Evolutionary conservation across 441 rosid species (phyloP).

Genomic region (Syzygium syzygioides): DNA sequence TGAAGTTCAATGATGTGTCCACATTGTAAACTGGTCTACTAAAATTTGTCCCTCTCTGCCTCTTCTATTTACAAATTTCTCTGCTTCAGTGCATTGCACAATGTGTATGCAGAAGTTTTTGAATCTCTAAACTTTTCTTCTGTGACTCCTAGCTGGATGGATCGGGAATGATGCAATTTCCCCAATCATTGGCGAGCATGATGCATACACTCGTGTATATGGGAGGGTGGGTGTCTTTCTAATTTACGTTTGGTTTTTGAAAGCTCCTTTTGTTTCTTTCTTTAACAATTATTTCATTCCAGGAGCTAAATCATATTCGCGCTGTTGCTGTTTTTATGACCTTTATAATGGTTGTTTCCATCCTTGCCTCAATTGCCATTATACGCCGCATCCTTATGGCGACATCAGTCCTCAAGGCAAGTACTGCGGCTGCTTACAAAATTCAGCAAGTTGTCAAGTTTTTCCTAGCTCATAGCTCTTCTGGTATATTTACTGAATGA

Average conservation of each 20-base stretch:
- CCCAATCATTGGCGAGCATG: slow-evolving; percentile 70
- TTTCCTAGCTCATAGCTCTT: neutral
- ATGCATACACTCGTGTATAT: slow-evolving; percentile 64
- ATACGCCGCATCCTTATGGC: slow-evolving; percentile 93
- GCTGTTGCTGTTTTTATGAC: slow-evolving; percentile 76
- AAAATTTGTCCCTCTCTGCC: neutral
- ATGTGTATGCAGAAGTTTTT: neutral
- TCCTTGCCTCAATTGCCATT: slow-evolving; percentile 87
- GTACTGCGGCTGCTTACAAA: slow-evolving; percentile 8
- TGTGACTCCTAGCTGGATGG: slow-evolving; percentile 61
- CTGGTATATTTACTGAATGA: neutral
- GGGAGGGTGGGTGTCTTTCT: slow-evolving; percentile 56
- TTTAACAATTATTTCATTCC: slow-evolving; percentile 15
- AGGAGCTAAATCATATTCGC: slow-evolving; percentile 84
- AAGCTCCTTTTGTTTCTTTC: neutral
- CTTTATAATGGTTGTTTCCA: slow-evolving; percentile 57
- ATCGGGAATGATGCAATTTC: slow-evolving; percentile 75
- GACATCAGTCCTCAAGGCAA: slow-evolving; percentile 94
- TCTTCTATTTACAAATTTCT: neutral
- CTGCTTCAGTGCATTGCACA: neutral
- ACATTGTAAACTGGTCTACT: neutral
- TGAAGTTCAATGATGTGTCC: neutral
- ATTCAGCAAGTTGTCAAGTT: neutral
- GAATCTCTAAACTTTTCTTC: slow-evolving; percentile 8
- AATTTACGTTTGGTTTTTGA: neutral